Evolutionary conservation across 2,329 filamentous ascomycete species (phyloP).

Genomic region (Talaromyces sp.): DNA sequence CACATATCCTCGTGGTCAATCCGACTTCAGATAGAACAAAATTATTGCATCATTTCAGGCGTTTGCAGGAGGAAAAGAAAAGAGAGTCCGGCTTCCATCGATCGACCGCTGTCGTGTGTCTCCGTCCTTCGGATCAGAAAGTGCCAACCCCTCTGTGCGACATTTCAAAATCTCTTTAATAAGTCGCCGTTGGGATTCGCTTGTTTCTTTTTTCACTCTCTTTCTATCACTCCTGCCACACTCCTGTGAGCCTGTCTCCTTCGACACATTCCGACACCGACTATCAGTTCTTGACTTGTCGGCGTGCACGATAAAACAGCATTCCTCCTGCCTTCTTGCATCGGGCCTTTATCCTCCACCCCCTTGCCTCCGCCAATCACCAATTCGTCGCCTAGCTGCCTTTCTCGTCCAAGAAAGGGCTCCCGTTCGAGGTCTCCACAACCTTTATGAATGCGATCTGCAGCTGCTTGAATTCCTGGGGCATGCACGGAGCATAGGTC

Average conservation of each 20-base stretch:
- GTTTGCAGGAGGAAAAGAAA: neutral
- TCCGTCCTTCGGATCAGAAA: neutral
- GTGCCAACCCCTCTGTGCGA: slow-evolving; percentile 17
- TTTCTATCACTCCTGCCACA: slow-evolving; percentile 15
- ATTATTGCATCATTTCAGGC: neutral
- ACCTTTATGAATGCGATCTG: slow-evolving; percentile 39
- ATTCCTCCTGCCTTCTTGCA: slow-evolving; percentile 31
- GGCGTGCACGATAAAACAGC: slow-evolving; percentile 29
- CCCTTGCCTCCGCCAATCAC: slow-evolving; percentile 38
- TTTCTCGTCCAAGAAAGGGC: slow-evolving; percentile 8
- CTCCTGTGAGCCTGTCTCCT: slow-evolving; percentile 8
- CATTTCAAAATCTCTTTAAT: slow-evolving; percentile 5
- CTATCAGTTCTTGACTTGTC: slow-evolving; percentile 29
- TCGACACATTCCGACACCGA: slow-evolving; percentile 18
- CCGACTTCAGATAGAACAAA: neutral
- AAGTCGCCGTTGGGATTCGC: slow-evolving; percentile 19
- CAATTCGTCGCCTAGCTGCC: slow-evolving; percentile 32
- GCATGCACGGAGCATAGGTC: slow-evolving; percentile 44
- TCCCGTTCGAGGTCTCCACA: slow-evolving; percentile 25
- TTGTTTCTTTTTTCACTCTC: slow-evolving; percentile 22
- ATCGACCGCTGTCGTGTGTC: slow-evolving; percentile 2
- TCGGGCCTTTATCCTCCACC: slow-evolving; percentile 21
- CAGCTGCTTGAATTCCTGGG: slow-evolving; percentile 40
- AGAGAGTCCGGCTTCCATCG: neutral
- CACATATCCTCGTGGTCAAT: neutral